A percentile compares a stretch with the other conserved stretches of the same genome.
Conservation (phyloP, 768 basidiomycete species). For the Boletus tylopilopsis region DNA sequence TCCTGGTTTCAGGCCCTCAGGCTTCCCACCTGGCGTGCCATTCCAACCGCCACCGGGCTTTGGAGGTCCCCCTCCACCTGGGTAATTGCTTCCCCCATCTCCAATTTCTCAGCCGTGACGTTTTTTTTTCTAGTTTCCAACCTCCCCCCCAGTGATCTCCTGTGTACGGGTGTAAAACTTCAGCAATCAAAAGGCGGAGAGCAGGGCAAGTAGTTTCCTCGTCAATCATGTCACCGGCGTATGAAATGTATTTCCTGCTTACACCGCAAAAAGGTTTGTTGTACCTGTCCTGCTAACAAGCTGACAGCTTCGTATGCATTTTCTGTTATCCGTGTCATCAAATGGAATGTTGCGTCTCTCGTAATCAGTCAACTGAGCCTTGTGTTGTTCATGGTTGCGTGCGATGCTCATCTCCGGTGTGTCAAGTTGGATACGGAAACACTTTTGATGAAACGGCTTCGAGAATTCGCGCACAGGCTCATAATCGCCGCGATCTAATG, state of each 20-base stretch:
- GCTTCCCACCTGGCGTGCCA: conserved; percentile 78
- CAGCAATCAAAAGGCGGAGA: conserved; percentile 18
- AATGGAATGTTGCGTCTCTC: conserved; percentile 19
- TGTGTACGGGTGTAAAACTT: conserved; percentile 6
- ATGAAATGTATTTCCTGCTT: conserved; percentile 25
- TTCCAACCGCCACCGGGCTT: conserved; percentile 82
- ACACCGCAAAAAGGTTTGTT: conserved; percentile 27
- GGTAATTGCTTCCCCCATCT: conserved; percentile 49
- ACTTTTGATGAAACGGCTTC: conserved; percentile 29
- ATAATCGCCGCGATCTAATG: conserved; percentile 24
- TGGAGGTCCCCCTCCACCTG: conserved; percentile 78
- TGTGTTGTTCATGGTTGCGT: conserved; percentile 15
- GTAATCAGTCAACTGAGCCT: conserved; percentile 11
- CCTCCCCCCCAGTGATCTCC: conserved; percentile 41
- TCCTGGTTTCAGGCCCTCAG: conserved; percentile 80
- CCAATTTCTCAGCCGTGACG: neutral
- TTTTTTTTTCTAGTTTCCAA: conserved; percentile 37
- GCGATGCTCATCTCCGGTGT: conserved; percentile 26
- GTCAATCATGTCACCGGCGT: conserved; percentile 19
- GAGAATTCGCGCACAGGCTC: conserved; percentile 23
- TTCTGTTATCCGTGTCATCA: conserved; percentile 19
- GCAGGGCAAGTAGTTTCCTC: conserved; percentile 25
- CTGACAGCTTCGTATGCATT: conserved; percentile 18
- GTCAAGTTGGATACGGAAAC: conserved; percentile 17
- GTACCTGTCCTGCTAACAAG: conserved; percentile 25